Percentiles rank a stretch among this genome's conserved stretches.
These are phyloP conservation scores for Beauveria australis DNA, from an alignment of 2,329 filamentous ascomycete species.

Conservation along the genomic window DNA sequence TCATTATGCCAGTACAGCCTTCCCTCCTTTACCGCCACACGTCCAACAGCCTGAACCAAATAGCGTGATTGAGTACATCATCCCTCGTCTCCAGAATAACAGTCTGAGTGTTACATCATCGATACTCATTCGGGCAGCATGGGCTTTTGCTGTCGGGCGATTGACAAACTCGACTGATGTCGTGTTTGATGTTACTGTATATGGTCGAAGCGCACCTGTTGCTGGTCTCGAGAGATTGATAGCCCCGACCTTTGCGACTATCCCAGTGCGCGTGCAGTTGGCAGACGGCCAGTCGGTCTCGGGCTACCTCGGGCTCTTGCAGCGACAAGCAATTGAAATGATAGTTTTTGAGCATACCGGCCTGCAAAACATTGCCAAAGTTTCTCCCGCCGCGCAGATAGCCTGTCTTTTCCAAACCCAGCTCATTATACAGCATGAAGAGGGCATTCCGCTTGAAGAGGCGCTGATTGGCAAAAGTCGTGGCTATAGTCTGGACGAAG, in stretches of 20 bases:
- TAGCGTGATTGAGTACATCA: not conserved
- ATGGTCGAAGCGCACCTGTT: slow-evolving; percentile 6
- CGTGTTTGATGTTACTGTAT: slow-evolving; percentile 8
- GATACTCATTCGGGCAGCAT: not conserved
- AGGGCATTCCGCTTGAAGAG: not conserved
- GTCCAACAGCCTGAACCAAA: not conserved
- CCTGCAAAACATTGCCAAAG: not conserved
- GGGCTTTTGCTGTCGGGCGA: not conserved
- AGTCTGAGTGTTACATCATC: slow-evolving; percentile 1
- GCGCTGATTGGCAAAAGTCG: not conserved
- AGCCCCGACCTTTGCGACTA: slow-evolving; percentile 15
- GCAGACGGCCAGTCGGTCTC: no score
- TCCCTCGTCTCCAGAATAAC: not conserved
- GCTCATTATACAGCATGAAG: not conserved
- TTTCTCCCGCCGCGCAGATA: not conserved
- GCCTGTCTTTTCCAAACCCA: not conserved
- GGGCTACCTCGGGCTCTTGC: not conserved
- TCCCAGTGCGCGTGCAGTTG: not conserved
- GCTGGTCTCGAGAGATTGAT: not conserved
- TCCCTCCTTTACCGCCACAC: not conserved
- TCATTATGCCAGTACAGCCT: not conserved
- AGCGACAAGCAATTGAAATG: not conserved
- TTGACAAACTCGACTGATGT: slow-evolving; percentile 5
- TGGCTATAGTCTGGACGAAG: not conserved
- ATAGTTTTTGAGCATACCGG: not conserved